phyloP scores from a whole-genome alignment of 257 asterid genomes.

The Scutellaria barbata region DNA sequence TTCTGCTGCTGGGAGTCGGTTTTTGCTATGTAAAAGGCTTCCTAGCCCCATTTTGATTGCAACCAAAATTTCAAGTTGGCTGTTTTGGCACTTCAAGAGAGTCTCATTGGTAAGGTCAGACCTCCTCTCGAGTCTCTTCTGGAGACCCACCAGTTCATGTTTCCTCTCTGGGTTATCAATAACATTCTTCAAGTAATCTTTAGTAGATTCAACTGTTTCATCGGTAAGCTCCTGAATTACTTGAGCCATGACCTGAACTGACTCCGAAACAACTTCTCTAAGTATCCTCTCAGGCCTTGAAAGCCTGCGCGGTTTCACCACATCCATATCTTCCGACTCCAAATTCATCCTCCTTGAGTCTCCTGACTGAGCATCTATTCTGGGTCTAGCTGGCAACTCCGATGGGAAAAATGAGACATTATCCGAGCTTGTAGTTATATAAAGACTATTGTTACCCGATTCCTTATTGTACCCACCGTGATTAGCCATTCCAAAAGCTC shows the following conservation, averaged over 20 bases:
- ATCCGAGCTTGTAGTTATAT: constrained; percentile 66
- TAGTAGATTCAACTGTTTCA: constrained; percentile 65
- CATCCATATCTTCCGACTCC: constrained; percentile 56
- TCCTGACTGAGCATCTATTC: constrained; percentile 59
- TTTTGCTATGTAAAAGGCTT: constrained; percentile 57
- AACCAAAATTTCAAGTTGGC: constrained; percentile 74
- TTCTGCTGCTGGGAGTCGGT: constrained; percentile 53
- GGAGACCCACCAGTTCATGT: constrained; percentile 63
- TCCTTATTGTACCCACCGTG: constrained; percentile 56
- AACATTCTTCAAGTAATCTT: constrained; percentile 62
- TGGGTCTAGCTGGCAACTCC: constrained; percentile 78
- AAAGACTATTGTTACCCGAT: constrained; percentile 56
- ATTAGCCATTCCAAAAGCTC: constrained; percentile 53
- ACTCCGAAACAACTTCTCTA: constrained; percentile 70
- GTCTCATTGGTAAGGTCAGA: constrained; percentile 74
- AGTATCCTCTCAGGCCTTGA: constrained; percentile 76
- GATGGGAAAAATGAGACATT: constrained; percentile 74
- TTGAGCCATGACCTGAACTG: constrained; percentile 70
- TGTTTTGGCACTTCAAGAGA: constrained; percentile 73
- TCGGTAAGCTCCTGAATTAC: constrained; percentile 73
- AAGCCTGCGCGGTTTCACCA: constrained; percentile 45
- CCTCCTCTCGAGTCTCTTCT: constrained; percentile 72
- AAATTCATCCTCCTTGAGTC: constrained; percentile 61
- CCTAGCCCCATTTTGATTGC: constrained; percentile 72
- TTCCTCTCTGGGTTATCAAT: constrained; percentile 58